Conservation (phyloP, 129 eudicot species). For the Ambrosia artemisiifolia region DNA sequence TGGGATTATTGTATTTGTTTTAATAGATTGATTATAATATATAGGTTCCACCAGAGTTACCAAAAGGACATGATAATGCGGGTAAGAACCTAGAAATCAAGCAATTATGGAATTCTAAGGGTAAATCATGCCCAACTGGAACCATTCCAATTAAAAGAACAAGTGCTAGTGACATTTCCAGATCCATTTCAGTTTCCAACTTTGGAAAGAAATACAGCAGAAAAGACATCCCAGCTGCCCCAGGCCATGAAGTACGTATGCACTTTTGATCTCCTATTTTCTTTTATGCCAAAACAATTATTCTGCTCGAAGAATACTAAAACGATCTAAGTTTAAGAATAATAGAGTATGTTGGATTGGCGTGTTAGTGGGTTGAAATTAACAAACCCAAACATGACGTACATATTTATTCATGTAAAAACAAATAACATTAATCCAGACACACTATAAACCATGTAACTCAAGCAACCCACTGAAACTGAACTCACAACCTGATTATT, state of each 20-base stretch:
- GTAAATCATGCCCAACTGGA: slow-evolving; percentile 71
- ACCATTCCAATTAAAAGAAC: slow-evolving; percentile 85
- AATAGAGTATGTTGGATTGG: no score
- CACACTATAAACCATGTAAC: no score
- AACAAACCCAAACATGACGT: no score
- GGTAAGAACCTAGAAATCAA: slow-evolving; percentile 33
- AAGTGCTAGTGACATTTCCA: slow-evolving; percentile 48
- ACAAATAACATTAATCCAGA: no score
- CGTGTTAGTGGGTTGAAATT: no score
- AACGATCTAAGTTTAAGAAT: no score
- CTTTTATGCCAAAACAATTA: no score
- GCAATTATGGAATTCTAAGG: slow-evolving; percentile 71
- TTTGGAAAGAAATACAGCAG: slow-evolving; percentile 48
- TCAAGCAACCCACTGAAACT: no score
- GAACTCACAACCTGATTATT: no score
- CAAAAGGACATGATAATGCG: slow-evolving; percentile 39
- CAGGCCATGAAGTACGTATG: slow-evolving; percentile 70
- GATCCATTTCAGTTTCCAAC: slow-evolving; percentile 41
- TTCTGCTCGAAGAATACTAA: no score
- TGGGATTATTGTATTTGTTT: not conserved
- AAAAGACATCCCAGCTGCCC: slow-evolving; percentile 38
- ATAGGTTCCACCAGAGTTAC: slow-evolving; percentile 62
- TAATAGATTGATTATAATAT: not conserved
- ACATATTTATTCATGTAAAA: no score
- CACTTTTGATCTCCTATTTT: not conserved